Conservation (phyloP, 257 asterid genomes). For the Ilex aquifolium region DNA sequence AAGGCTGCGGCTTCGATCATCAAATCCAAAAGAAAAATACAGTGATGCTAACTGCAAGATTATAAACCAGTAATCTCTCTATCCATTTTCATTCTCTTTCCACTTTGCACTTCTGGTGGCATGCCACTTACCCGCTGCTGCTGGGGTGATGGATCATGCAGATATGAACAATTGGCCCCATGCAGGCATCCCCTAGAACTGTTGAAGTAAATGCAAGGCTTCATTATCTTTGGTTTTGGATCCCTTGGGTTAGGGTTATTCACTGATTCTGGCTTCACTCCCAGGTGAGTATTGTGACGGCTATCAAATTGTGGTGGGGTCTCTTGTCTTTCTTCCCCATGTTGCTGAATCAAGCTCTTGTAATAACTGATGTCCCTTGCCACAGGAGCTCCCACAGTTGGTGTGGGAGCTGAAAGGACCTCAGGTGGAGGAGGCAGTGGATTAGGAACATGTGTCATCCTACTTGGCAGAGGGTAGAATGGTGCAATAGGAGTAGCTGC, state of each 20-base stretch:
- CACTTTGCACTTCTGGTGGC: slow-evolving; percentile 36
- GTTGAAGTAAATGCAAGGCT: slow-evolving; percentile 52
- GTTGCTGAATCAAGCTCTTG: slow-evolving; percentile 86
- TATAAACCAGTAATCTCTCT: slow-evolving; percentile 45
- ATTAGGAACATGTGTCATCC: slow-evolving; percentile 26
- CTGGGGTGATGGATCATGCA: slow-evolving; percentile 35
- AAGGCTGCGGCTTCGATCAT: not conserved
- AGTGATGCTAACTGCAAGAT: slow-evolving; percentile 16
- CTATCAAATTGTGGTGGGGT: slow-evolving; percentile 24
- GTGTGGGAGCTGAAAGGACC: slow-evolving; percentile 24
- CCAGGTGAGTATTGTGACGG: slow-evolving; percentile 24
- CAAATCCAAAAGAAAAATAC: slow-evolving; percentile 21
- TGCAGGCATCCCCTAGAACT: slow-evolving; percentile 58
- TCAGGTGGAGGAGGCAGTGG: slow-evolving; percentile 32
- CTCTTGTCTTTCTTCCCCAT: slow-evolving; percentile 78
- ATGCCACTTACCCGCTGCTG: slow-evolving; percentile 22
- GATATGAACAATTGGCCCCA: slow-evolving; percentile 49
- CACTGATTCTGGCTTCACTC: slow-evolving; percentile 22
- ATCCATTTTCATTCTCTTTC: slow-evolving; percentile 55
- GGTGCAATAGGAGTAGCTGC: slow-evolving; percentile 25
- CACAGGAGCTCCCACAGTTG: slow-evolving; percentile 23
- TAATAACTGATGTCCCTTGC: slow-evolving; percentile 67
- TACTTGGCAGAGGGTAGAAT: slow-evolving; percentile 39
- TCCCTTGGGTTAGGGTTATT: slow-evolving; percentile 29
- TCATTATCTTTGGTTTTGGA: slow-evolving; percentile 37